Evolutionary conservation across 306 rosid species (phyloP).

Genomic region (Cicer cuneatum): DNA sequence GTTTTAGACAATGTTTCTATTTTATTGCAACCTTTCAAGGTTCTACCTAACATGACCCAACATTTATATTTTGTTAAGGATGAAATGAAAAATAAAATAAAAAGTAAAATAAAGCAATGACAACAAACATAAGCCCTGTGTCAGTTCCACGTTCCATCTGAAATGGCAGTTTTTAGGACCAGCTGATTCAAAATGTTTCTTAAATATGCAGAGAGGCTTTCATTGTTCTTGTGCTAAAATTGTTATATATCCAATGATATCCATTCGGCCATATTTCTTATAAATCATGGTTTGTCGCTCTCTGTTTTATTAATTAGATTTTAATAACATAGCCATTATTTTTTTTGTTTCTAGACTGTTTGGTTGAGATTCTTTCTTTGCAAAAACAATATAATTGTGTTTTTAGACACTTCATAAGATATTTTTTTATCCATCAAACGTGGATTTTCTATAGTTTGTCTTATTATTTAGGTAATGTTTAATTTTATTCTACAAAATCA

Average conservation of each 20-base stretch:
- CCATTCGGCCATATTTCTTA: constrained; percentile 19
- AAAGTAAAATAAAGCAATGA: constrained; percentile 1
- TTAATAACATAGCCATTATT: neutral
- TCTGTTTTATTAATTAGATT: neutral
- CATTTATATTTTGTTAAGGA: constrained; percentile 35
- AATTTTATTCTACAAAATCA: too few species aligned
- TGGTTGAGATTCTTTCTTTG: neutral
- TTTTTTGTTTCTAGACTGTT: neutral
- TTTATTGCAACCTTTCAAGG: constrained; percentile 41
- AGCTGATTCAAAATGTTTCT: constrained; percentile 25
- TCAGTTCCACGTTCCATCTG: constrained; percentile 26
- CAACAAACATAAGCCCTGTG: constrained; percentile 32
- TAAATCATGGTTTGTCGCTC: neutral
- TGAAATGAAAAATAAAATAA: neutral
- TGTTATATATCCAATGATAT: constrained; percentile 6
- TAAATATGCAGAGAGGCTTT: constrained; percentile 27
- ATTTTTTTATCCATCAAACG: too few species aligned
- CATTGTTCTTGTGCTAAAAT: constrained; percentile 3
- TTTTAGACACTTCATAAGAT: neutral
- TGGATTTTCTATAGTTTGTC: too few species aligned
- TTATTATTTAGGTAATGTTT: too few species aligned
- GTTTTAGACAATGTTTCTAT: constrained; percentile 38
- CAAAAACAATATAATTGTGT: neutral
- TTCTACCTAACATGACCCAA: constrained; percentile 45
- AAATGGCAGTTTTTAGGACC: constrained; percentile 51